Conservation (phyloP, 352 stramenopile species). For the Halophytophthora polymorphica region DNA sequence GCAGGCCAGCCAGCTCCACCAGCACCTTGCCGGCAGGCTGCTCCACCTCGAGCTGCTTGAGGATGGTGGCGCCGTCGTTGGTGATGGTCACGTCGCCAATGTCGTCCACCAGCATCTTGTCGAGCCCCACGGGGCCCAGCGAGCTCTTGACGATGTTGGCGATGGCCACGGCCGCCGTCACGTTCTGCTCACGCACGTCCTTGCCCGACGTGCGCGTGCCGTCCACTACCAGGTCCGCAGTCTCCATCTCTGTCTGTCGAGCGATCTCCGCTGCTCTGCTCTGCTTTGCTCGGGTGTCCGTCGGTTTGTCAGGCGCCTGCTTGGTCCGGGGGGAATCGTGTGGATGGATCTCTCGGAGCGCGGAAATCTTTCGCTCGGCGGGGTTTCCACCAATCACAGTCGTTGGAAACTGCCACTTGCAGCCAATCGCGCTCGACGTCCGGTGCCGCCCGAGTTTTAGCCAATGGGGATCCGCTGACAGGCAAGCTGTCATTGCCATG, state of each 20-base stretch:
- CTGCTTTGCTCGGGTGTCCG: conserved; percentile 2
- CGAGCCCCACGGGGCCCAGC: conserved; percentile 97
- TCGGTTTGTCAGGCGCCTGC: conserved; percentile 1
- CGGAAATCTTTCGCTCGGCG: not conserved
- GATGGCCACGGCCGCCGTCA: conserved; percentile 97
- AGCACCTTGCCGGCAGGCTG: conserved; percentile 98
- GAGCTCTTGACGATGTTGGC: conserved; percentile 99
- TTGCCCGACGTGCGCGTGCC: conserved; percentile 90
- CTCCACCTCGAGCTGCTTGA: conserved; percentile 99
- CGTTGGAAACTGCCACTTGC: no score
- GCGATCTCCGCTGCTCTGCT: conserved; percentile 1
- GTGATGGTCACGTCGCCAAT: conserved; percentile 99
- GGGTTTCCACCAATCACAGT: conserved; percentile 7
- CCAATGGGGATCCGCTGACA: no score
- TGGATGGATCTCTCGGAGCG: conserved; percentile 16
- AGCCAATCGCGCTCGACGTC: no score
- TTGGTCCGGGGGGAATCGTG: conserved; percentile 39
- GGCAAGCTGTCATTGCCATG: no score
- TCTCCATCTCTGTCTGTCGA: conserved; percentile 38
- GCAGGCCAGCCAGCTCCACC: conserved; percentile 96
- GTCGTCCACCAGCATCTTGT: conserved; percentile 99
- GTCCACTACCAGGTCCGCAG: conserved; percentile 86
- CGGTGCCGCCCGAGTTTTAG: no score
- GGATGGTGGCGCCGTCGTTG: conserved; percentile 99
- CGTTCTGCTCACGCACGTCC: conserved; percentile 94